Percentiles rank a stretch among this genome's conserved stretches.
These are phyloP conservation scores for Hanseniaspora occidentalis DNA, from an alignment of 805 yeast species.

Conservation along the genomic window DNA sequence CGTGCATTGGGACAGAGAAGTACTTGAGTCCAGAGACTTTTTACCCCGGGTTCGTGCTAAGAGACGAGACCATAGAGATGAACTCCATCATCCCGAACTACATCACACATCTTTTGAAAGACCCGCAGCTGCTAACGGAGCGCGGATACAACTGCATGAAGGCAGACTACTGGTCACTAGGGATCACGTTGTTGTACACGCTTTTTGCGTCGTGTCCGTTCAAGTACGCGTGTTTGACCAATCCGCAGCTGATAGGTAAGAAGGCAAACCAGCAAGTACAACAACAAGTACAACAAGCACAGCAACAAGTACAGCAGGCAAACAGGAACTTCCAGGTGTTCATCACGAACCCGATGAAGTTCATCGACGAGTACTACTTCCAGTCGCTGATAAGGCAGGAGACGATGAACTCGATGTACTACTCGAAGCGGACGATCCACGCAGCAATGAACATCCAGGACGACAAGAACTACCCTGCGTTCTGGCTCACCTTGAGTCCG, in stretches of 20 bases:
- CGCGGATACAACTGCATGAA: conserved; percentile 52
- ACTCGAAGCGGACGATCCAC: conserved; percentile 6
- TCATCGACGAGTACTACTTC: conserved; percentile 16
- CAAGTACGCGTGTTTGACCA: conserved; percentile 54
- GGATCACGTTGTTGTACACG: conserved; percentile 65
- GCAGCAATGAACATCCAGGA: conserved; percentile 8
- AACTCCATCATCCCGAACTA: conserved; percentile 18
- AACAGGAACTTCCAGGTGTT: conserved; percentile 12
- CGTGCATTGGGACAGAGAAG: conserved; percentile 63
- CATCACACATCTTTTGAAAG: conserved; percentile 2
- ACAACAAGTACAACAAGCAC: conserved; percentile 4
- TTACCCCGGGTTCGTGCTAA: conserved; percentile 24
- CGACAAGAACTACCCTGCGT: conserved; percentile 6
- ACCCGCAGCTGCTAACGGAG: background rate
- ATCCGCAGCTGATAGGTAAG: conserved; percentile 29
- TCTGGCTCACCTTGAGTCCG: conserved; percentile 5
- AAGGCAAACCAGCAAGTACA: background rate
- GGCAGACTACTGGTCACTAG: conserved; percentile 83
- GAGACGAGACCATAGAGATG: conserved; percentile 5
- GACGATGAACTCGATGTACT: conserved; percentile 1
- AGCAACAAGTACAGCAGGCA: conserved; percentile 6
- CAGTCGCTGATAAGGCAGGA: conserved; percentile 7
- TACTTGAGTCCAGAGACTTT: conserved; percentile 91
- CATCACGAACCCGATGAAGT: conserved; percentile 12
- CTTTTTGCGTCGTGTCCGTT: conserved; percentile 82